Conservation (phyloP, 805 yeast species). For the Candida insectorum region DNA sequence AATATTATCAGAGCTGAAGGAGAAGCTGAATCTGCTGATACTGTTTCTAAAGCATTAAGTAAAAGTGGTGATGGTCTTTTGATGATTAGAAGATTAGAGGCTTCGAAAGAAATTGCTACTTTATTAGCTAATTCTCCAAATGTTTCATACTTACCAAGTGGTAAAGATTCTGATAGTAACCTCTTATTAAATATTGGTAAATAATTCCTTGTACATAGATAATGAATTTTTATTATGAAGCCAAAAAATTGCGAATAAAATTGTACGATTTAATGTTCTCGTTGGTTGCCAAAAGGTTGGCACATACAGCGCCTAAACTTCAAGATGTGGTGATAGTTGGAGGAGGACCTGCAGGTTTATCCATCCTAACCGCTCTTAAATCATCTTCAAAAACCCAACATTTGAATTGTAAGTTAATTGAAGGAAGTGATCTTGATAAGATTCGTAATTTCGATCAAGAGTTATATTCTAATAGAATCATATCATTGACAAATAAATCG, state of each 20-base stretch:
- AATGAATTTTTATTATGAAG: too few relatives aligned
- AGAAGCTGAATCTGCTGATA: conserved; percentile 98
- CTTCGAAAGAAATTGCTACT: conserved; percentile 90
- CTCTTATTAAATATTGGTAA: conserved; percentile 65
- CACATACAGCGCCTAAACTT: conserved; percentile 6
- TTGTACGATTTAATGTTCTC: conserved; percentile 1
- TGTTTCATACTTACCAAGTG: conserved; percentile 81
- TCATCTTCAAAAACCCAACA: conserved; percentile 58
- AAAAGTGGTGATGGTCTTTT: conserved; percentile 96
- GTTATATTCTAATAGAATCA: conserved; percentile 72
- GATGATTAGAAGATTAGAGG: conserved; percentile 92
- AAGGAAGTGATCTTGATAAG: conserved; percentile 58
- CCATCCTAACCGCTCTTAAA: conserved; percentile 78
- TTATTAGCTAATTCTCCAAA: conserved; percentile 82
- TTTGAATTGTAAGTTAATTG: conserved; percentile 67
- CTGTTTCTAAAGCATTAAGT: conserved; percentile 84
- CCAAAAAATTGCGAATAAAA: background rate
- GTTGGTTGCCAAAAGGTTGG: background rate
- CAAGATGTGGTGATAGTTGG: conserved; percentile 85
- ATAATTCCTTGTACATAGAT: conserved; percentile 3
- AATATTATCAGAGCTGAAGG: conserved; percentile 96
- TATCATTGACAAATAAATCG: conserved; percentile 81
- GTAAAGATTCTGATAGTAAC: conserved; percentile 45
- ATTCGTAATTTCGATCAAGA: conserved; percentile 51
- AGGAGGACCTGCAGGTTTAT: conserved; percentile 96